Evolutionary conservation across 2,329 filamentous ascomycete genomes (phyloP), one percentile per base, ranked within the genome.

Genomic region (Exophiala spinifera): DNA sequence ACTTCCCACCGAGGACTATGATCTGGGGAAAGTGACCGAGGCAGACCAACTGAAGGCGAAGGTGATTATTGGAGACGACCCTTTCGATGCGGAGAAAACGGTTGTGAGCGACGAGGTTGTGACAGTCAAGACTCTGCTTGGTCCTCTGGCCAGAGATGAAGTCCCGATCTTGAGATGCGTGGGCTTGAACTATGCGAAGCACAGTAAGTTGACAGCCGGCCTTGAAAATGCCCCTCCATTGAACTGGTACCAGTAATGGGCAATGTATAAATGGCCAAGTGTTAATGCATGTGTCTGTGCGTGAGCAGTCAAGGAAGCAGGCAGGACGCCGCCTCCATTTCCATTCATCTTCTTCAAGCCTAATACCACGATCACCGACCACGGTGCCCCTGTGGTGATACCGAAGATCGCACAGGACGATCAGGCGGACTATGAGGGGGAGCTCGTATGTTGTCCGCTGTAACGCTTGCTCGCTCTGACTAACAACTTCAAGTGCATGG

Each of bases 81-180:
- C 79, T 3, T 81, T 76, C 53, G 74, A 80, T 49, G 71, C 53
- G 5, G 57, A 53, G 11, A 51, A 56, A 44, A 59, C 57, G 6
- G 39, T 54, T 7, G 74, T 83, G 1, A 80, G 79, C 0, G 76
- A 82, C 19, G 77, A 83, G 60, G 66, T 79, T 8, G 80, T 76
- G 1, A 74, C 72, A 0, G 81, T 85, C 5, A 78, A 80, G 62
- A 70, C 69, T 48, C 65, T 84, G 0, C 71, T 85, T 0, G 78
- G 79, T 0, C 81, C 81, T 0, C 64, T 85, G 28, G 71, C 74
- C 0, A 67, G 65, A 8, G 66, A 68, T 2, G 79, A 83, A 47
- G 77, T 84, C 0, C 78, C 80, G 0, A 80, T 83, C 40, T 63
- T 85, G 3, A 69, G 80, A 17, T 77, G 74, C 62, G 62, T 77